Evolutionary conservation across 2,329 filamentous ascomycete species (phyloP), one percentile per base, ranked within the genome.

Genomic region (Madurella fahalii): DNA sequence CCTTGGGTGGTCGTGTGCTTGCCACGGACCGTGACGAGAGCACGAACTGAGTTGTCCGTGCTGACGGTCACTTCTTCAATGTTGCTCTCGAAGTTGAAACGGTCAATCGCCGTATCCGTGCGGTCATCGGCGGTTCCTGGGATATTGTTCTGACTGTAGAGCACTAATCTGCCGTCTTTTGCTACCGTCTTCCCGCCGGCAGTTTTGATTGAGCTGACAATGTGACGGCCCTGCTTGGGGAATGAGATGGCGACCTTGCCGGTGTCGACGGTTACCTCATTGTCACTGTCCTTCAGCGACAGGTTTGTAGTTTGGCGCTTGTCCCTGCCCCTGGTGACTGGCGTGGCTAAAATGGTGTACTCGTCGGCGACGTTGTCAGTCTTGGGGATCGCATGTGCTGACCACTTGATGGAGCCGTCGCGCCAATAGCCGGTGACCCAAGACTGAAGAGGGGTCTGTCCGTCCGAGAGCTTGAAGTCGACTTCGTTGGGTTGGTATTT

Each of bases 371-470:
- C 64, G 0, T 59, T 61, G 1, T 74, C 72, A 0, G 72, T 73
- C 5, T 69, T 74, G 12, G 73, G 66, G 42, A 84, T 69, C 0
- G 81, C 80, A 61, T 84, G 82, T 0, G 74, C 81, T 2, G 78
- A 82, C 82, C 82, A 85, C 62, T 84, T 84, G 50, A 83, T 71
- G 0, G 81, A 82, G 25, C 77, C 79, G 66, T 85, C 82, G 1
- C 76, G 73, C 82, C 81, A 85, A 63, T 79, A 81, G 0, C 76
- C 80, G 1, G 77, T 83, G 2, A 75, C 69, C 81, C 81, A 84
- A 0, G 80, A 80, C 56, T 83, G 75, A 7, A 80, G 64, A 9
- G 40, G 40, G 7, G 20, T 50, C 8, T 50, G 30, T 25, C 40
- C 40, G 47, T 50, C 40, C 31, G 30, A 43, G 40, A 50, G 30